Evolutionary conservation across 306 rosid genomes (phyloP), one percentile per base, ranked within the genome.

Genomic region (Sicyos baderoa): DNA sequence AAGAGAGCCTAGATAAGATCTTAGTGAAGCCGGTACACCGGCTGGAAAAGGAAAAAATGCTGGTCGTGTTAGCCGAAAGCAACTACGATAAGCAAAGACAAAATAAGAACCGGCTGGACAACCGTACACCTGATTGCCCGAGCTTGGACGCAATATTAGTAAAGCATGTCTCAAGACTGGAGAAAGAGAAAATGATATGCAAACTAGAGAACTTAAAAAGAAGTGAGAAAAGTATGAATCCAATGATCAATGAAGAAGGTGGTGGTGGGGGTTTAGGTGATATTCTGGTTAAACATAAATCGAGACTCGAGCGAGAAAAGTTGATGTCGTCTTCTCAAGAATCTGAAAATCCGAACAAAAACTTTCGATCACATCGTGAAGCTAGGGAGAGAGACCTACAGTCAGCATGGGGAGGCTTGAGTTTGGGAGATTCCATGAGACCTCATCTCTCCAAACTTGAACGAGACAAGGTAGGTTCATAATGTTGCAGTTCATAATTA

Each of bases 401-500:
- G 74, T 93, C 88, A 76, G 82, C 84, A 14, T 93, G 98, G 97
- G 94, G 90, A 71, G 97, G 97, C 58, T 44, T 85, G 73, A 76
- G 94, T 79, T 77, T 93, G 77, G 97, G 97, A 53, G 88, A 86
- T 80, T 82, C 97, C 74, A 81, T 90, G 75, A 90, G 70, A 83
- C 94, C 94, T 66, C 78, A 75, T 76, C 74, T 84, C 67, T 90
- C 99, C 8, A 88, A 79, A 83, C 90, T 90, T 71, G 87, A 93
- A 79, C 75, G 78, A 16, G 99, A 93, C 52, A 93, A 90, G 99
- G 99, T 93, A 90, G 99, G 97, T 93, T 75, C 76, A 78, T n/a
- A 14, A 45, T 71, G 44, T 9, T 72, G 3, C 19, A 51, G 49
- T 27, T 60, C 35, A 17, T 63, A 37, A 17, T 40, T 11, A 4